These are phyloP conservation scores for Datisca glomerata DNA, from an alignment of 306 rosid species.

Conservation along the genomic window DNA sequence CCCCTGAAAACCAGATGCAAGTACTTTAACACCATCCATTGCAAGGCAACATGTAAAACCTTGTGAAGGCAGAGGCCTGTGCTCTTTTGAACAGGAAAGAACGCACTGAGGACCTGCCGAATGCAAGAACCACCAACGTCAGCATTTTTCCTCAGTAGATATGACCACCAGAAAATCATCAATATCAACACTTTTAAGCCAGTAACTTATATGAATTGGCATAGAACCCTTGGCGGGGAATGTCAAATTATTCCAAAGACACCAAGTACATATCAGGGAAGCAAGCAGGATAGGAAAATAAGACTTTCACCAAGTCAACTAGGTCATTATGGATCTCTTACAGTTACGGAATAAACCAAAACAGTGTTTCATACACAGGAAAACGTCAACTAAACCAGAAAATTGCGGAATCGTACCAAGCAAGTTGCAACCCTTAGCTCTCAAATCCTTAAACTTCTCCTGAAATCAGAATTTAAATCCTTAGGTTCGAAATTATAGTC, in stretches of 20 bases:
- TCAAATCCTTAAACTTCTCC: slow-evolving; percentile 79
- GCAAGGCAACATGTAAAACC: slow-evolving; percentile 87
- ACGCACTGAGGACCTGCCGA: slow-evolving; percentile 80
- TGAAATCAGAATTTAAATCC: slow-evolving; percentile 9
- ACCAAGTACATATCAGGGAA: not conserved
- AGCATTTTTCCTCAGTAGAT: slow-evolving; percentile 1
- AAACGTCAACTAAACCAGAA: no score
- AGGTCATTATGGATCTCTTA: no score
- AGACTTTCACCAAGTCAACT: no score
- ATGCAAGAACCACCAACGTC: slow-evolving; percentile 14
- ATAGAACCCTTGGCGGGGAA: not conserved
- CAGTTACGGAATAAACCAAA: no score
- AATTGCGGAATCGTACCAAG: slow-evolving; percentile 30
- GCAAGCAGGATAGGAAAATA: not conserved
- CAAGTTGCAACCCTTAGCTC: slow-evolving; percentile 67
- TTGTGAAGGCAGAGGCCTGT: slow-evolving; percentile 56
- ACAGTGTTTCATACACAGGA: no score
- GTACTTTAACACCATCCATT: slow-evolving; percentile 83
- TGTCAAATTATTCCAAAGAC: no score
- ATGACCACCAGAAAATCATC: not conserved
- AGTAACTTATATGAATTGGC: not conserved
- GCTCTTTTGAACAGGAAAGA: slow-evolving; percentile 62
- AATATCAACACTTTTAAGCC: not conserved
- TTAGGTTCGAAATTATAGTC: slow-evolving; percentile 2
- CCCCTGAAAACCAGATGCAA: slow-evolving; percentile 75